Evolutionary conservation across 305 asterid genomes (phyloP), one percentile per base, ranked within the genome.

Genomic region (Fraxinus paxiana): DNA sequence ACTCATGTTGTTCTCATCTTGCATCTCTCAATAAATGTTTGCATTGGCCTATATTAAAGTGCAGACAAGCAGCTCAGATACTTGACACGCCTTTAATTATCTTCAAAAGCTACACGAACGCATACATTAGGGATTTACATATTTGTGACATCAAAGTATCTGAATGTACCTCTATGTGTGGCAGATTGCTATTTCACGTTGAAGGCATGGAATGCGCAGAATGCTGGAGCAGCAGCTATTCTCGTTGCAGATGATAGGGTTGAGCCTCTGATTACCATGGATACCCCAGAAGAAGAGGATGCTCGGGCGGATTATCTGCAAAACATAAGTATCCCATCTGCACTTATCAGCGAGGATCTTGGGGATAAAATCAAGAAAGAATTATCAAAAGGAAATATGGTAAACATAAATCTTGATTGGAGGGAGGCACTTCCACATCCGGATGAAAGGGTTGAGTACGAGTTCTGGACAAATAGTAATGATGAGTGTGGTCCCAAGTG

Each of bases 361-460:
- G 98, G 98, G 75, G 98, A 94, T 83, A 88, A 82, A 82, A 94
- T 96, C 31, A 96, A 94, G 81, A 92, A 86, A 30, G 93, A 86
- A 84, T 73, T 91, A 51, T 81, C 95, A 0, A 86, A 86, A 41
- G 95, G 95, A 34, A 91, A 88, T 75, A 90, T 90, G 97, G 97
- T 96, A 61, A 90, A 73, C 87, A 82, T 96, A 83, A 92, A 88
- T 82, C 97, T 96, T 79, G 99, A 96, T 82, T 94, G 99, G 99
- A 91, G 89, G 82, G 99, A 96, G 87, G 90, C 99, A 81, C 99
- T 96, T 79, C 99, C 98, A 0, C 97, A 96, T 86, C 99, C 99
- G 3, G 98, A 96, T 77, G 98, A 96, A 80, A 88, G 99, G 73
- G 98, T 96, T 26, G 98, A 96, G 85, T 96, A 92, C 0, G 99